Evolutionary conservation across 768 basidiomycete species (phyloP).

Genomic region (Trametes cubensis): DNA sequence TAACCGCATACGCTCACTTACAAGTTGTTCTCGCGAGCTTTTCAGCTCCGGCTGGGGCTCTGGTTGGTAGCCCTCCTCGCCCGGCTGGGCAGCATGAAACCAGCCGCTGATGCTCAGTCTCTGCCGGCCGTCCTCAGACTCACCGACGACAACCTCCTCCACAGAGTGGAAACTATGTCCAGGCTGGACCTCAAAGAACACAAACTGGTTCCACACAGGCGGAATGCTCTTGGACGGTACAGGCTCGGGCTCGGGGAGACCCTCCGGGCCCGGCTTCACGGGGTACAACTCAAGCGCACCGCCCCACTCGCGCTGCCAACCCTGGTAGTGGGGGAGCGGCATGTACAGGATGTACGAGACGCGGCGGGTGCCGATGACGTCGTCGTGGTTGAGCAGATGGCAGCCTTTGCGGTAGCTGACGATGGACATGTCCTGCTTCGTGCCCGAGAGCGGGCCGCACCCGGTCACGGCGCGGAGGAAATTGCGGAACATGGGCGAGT

Average conservation of each 20-base stretch:
- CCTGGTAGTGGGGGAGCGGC: constrained; percentile 71
- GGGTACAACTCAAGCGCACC: constrained; percentile 95
- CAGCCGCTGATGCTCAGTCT: constrained; percentile 92
- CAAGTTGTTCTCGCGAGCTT: constrained; percentile 92
- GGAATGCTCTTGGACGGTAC: constrained; percentile 69
- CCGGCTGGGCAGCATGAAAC: constrained; percentile 93
- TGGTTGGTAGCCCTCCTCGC: constrained; percentile 81
- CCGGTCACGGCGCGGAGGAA: constrained; percentile 88
- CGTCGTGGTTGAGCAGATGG: constrained; percentile 97
- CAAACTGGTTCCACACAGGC: constrained; percentile 88
- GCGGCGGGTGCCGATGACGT: constrained; percentile 91
- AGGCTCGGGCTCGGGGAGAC: constrained; percentile 67
- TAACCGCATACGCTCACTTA: constrained; percentile 45
- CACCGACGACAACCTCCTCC: constrained; percentile 90
- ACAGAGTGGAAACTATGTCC: constrained; percentile 96
- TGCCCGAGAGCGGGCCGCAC: constrained; percentile 88
- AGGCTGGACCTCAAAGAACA: constrained; percentile 92
- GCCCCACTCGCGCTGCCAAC: constrained; percentile 90
- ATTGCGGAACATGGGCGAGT: constrained; percentile 77
- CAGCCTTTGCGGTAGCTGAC: constrained; percentile 90
- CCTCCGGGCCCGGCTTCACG: constrained; percentile 55
- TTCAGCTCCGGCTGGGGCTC: constrained; percentile 55
- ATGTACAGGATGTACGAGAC: constrained; percentile 98
- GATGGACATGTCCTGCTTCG: constrained; percentile 94
- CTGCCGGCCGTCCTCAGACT: constrained; percentile 67